Percentiles rank a stretch among this genome's conserved stretches.
phyloP scores from a whole-genome alignment of 2,329 filamentous ascomycete genomes.

The Cordyceps javanica region DNA sequence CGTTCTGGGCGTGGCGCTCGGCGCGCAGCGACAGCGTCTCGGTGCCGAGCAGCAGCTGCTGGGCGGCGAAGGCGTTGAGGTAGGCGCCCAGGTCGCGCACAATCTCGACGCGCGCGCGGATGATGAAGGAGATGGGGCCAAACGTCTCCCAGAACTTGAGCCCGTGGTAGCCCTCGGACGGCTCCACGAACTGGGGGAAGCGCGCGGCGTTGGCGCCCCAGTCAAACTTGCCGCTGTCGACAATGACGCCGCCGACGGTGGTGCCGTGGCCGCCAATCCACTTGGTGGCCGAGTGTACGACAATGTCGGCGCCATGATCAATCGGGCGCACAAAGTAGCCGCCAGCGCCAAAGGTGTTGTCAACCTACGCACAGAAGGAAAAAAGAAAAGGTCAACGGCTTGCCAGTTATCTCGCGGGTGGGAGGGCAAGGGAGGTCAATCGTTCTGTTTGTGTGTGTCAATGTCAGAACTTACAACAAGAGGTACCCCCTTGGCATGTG shows the following conservation, averaged over 20 bases:
- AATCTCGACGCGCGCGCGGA: constrained; percentile 82
- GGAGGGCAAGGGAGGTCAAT: too few relatives aligned
- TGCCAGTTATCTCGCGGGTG: not conserved
- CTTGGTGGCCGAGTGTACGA: constrained; percentile 91
- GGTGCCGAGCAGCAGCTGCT: constrained; percentile 81
- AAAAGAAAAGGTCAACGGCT: not conserved
- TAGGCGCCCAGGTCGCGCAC: constrained; percentile 78
- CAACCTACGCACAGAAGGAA: too few relatives aligned
- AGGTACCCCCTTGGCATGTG: constrained; percentile 62
- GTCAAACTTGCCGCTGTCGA: constrained; percentile 89
- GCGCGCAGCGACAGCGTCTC: constrained; percentile 85
- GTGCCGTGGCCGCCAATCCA: constrained; percentile 97
- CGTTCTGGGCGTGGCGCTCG: constrained; percentile 82
- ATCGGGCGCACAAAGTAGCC: constrained; percentile 85
- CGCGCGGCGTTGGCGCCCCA: constrained; percentile 79
- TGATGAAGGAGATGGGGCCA: constrained; percentile 72
- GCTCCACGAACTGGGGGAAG: constrained; percentile 91
- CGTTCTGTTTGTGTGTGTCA: not conserved
- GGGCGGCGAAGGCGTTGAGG: constrained; percentile 85
- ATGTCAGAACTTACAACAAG: constrained; percentile 44
- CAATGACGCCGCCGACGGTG: constrained; percentile 77
- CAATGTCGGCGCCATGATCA: constrained; percentile 85
- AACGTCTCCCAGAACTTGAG: constrained; percentile 94
- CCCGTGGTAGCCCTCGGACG: constrained; percentile 82
- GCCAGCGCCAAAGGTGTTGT: constrained; percentile 93